Base-by-base conservation (phyloP, 805 yeast genomes). In the Metschnikowia cerradonensis region DNA sequence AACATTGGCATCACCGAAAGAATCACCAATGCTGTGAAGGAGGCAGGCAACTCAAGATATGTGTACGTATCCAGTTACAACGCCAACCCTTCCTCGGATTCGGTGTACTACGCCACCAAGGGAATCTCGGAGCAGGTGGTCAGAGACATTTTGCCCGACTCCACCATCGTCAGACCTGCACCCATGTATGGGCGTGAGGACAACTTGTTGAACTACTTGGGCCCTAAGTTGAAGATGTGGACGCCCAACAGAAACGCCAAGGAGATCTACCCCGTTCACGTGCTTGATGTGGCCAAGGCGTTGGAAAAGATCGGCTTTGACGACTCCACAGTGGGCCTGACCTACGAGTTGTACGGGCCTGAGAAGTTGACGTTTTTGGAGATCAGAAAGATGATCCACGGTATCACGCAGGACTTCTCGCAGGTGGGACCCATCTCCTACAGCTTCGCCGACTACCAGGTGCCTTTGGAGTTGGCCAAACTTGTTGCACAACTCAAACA, bases 121-220 rank as follows among this genome's bases (percentile, higher is more conserved):
- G 94, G 88, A 47, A 67, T 83, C 44, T 91, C 87, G 51, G 96
- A 89, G 70, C 77, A 80, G 61, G 80, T 78, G 32, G 95, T 85
- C 23, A 74, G 78, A 52, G 88, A 81, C 39, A 78, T 79, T 42
- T 66, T 79, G 49, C 95, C 96, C 26, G 86, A 82, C 61, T 77
- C 88, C 45, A 88, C 96, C 17, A 88, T 89, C 61, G 94, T 88
- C 31, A 82, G 96, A 68, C 96, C 96, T 6, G 82, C 86, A 22
- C 88, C 88, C 45, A 78, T 88, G 81, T 88, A 71, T 63, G 94
- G 94, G 32, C 75, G 84, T 62, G 86, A 84, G 65, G 90, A 86
- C 66, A 73, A 78, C 53, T 80, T 89, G 63, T 73, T 88, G 60
- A 83, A 82, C 69, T 76, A 77, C 63, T 69, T 81, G 65, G 67